A percentile compares a stretch with the other conserved stretches of the same genome.
Conservation (phyloP, 495 filamentous ascomycete genomes). For the Talaromyces liani region DNA sequence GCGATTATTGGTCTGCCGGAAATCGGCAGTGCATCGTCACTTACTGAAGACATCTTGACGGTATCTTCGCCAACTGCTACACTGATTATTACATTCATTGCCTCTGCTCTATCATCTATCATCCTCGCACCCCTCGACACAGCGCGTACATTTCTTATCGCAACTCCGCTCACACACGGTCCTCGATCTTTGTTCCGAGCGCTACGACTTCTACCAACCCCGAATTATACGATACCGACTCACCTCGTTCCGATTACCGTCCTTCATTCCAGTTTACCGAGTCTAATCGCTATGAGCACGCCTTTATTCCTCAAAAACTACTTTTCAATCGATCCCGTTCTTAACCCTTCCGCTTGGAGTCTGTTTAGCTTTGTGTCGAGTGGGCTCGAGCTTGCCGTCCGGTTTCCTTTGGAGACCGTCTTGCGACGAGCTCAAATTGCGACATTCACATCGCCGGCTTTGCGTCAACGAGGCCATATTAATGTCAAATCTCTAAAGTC, state of each 20-base stretch:
- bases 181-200: constrained; percentile 68
- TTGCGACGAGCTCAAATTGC: constrained; percentile 79
- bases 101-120: constrained; percentile 70
- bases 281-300: constrained; percentile 66
- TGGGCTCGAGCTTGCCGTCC: constrained; percentile 70
- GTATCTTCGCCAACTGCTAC: constrained; percentile 66
- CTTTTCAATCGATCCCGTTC: constrained; percentile 69
- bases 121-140: constrained; percentile 82
- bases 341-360: constrained; percentile 73
- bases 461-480: constrained; percentile 47
- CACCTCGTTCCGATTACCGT: constrained; percentile 73
- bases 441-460: constrained; percentile 43
- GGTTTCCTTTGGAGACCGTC: constrained; percentile 86
- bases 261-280: constrained; percentile 76
- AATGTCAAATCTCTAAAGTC: constrained; percentile 24
- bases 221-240: constrained; percentile 62
- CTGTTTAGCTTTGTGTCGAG: constrained; percentile 70
- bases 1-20: constrained; percentile 80
- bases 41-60: constrained; percentile 54
- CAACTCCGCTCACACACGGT: constrained; percentile 66
- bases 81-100: constrained; percentile 72
- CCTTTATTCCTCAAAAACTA: constrained; percentile 75
- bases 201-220: constrained; percentile 61
- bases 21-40: constrained; percentile 49
- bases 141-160: constrained; percentile 77